A percentile compares a stretch with the other conserved stretches of the same genome.
Evolutionary conservation across 257 asterid species (phyloP).

Genomic region (Jasminum sambac): DNA sequence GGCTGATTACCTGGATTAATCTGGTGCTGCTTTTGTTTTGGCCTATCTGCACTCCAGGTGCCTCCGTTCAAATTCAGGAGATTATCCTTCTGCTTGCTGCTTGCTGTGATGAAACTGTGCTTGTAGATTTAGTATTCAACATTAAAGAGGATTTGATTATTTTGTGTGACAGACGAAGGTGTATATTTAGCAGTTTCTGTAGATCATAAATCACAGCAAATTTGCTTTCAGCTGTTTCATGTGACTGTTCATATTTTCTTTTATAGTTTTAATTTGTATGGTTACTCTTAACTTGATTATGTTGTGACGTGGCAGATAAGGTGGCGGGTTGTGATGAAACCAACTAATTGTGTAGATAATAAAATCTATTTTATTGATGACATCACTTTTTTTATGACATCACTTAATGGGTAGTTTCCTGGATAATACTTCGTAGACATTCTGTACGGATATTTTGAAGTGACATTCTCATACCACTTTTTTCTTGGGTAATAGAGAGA

Average conservation of each 20-base stretch:
- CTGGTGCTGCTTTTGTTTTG: conserved; percentile 14
- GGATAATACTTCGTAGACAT: no score
- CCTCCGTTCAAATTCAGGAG: neutral
- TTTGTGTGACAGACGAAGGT: conserved; percentile 8
- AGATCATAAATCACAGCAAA: conserved; percentile 31
- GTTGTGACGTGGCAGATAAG: no score
- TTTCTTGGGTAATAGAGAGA: no score
- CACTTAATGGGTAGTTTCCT: no score
- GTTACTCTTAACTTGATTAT: conserved; percentile 5
- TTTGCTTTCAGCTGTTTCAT: conserved; percentile 18
- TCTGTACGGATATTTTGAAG: no score
- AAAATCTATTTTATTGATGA: no score
- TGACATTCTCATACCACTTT: no score
- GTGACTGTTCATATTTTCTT: conserved; percentile 31
- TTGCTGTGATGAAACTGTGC: conserved; percentile 23
- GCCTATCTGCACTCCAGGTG: conserved; percentile 10
- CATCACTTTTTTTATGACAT: no score
- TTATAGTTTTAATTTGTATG: conserved; percentile 29
- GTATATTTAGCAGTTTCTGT: conserved; percentile 23
- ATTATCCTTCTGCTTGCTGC: conserved; percentile 10
- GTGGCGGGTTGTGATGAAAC: no score
- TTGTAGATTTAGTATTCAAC: conserved; percentile 34
- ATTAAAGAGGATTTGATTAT: neutral
- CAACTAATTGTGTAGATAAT: no score
- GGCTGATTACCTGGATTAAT: conserved; percentile 10